Conservation (phyloP, 2,329 filamentous ascomycete species). For the Hypoxylon sp. region DNA sequence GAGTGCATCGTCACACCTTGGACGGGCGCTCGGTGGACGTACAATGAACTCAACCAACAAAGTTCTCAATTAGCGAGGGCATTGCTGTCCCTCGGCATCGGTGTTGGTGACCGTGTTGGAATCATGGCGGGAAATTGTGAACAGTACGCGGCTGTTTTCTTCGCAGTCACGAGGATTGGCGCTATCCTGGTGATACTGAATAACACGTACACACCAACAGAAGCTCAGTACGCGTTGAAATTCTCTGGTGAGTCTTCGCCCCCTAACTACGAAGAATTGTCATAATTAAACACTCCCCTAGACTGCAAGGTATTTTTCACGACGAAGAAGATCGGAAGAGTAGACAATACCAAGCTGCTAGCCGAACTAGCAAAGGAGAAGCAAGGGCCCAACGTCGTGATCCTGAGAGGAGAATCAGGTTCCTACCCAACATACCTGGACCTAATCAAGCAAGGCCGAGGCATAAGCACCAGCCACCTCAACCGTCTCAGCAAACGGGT, state of each 20-base stretch:
- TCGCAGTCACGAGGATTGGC: slow-evolving; percentile 77
- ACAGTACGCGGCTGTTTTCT: slow-evolving; percentile 85
- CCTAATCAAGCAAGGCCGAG: slow-evolving; percentile 67
- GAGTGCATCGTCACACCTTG: slow-evolving; percentile 82
- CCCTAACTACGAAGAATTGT: not conserved
- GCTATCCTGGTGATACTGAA: slow-evolving; percentile 83
- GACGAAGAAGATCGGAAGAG: slow-evolving; percentile 75
- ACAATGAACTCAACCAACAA: slow-evolving; percentile 74
- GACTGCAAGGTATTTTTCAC: slow-evolving; percentile 82
- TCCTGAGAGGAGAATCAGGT: slow-evolving; percentile 69
- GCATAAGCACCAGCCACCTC: slow-evolving; percentile 65
- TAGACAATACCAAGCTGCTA: slow-evolving; percentile 75
- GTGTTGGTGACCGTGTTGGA: slow-evolving; percentile 78
- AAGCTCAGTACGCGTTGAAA: slow-evolving; percentile 78
- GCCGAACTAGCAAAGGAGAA: slow-evolving; percentile 64
- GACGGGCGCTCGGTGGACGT: slow-evolving; percentile 82
- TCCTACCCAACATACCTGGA: slow-evolving; percentile 73
- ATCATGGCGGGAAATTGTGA: slow-evolving; percentile 86
- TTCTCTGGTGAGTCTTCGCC: slow-evolving; percentile 71
- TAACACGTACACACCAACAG: slow-evolving; percentile 83
- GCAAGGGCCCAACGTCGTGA: slow-evolving; percentile 67
- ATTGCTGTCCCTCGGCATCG: slow-evolving; percentile 76
- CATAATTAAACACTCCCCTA: slow-evolving; percentile 51
- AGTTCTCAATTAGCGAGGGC: slow-evolving; percentile 75
- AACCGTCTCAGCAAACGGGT: slow-evolving; percentile 69